Evolutionary conservation across 768 basidiomycete genomes (phyloP).

Genomic region (Terana coerulea): DNA sequence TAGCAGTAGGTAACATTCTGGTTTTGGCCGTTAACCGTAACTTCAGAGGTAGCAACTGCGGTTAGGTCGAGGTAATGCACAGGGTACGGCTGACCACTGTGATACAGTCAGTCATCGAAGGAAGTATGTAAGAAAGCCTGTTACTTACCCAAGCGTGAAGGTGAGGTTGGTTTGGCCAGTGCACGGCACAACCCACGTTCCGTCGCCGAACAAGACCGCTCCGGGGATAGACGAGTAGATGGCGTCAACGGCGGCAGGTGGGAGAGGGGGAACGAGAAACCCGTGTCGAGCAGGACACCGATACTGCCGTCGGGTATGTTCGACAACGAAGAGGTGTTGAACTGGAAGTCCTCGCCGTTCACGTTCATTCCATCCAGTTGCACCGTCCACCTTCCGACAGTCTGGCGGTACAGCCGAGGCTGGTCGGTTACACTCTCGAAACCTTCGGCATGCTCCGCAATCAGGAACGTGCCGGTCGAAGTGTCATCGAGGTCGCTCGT

Average conservation of each 20-base stretch:
- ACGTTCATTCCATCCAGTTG: conserved; percentile 38
- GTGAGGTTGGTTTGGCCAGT: conserved; percentile 22
- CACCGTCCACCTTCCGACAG: conserved; percentile 33
- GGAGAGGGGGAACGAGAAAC: conserved; percentile 26
- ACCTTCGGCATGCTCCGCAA: conserved; percentile 18
- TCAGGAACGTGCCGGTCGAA: conserved; percentile 20
- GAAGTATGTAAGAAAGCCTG: neutral
- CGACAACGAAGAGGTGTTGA: conserved; percentile 29
- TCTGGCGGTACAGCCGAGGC: conserved; percentile 33
- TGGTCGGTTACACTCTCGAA: conserved; percentile 16
- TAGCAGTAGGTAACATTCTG: conserved; percentile 23
- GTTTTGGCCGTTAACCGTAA: neutral
- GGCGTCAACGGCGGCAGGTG: conserved; percentile 19
- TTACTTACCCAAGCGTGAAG: conserved; percentile 27
- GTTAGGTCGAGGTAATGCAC: conserved; percentile 33
- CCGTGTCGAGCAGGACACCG: conserved; percentile 25
- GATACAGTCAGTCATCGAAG: neutral
- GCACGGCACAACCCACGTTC: conserved; percentile 26
- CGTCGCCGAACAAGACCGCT: conserved; percentile 18
- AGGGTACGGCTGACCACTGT: conserved; percentile 14
- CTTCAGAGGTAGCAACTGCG: neutral
- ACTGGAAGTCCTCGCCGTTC: conserved; percentile 46
- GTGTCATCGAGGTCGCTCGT: conserved; percentile 17
- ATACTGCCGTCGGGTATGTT: conserved; percentile 17
- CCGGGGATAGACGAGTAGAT: conserved; percentile 29